These are phyloP conservation scores for Ophiosphaerella narmari DNA, from an alignment of 2,329 filamentous ascomycete genomes.

Conservation along the genomic window DNA sequence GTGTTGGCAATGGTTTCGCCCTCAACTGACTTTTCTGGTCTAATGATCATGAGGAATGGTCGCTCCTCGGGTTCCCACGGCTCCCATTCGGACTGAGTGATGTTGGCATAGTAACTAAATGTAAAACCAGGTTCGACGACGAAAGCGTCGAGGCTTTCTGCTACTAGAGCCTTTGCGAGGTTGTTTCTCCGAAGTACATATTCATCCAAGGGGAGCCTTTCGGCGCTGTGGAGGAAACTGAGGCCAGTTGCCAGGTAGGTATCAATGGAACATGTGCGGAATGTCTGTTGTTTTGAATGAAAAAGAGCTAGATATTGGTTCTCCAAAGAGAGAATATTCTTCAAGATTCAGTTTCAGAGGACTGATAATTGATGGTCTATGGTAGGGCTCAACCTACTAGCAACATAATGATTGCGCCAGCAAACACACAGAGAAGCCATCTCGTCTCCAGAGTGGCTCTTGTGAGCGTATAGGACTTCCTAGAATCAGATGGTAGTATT, in stretches of 20 bases:
- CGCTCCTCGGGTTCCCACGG: slow-evolving; percentile 68
- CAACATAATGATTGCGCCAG: too few relatives aligned
- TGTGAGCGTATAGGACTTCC: too few relatives aligned
- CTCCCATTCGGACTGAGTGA: slow-evolving; percentile 66
- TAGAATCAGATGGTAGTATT: too few relatives aligned
- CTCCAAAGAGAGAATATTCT: too few relatives aligned
- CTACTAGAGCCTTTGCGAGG: slow-evolving; percentile 60
- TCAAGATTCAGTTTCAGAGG: too few relatives aligned
- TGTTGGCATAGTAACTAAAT: slow-evolving; percentile 67
- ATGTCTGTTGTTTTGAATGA: slow-evolving; percentile 13
- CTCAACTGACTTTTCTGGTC: slow-evolving; percentile 49
- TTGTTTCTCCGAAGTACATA: slow-evolving; percentile 61
- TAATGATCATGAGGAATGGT: slow-evolving; percentile 66
- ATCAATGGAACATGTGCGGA: slow-evolving; percentile 59
- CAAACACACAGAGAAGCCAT: too few relatives aligned
- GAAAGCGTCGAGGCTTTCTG: slow-evolving; percentile 61
- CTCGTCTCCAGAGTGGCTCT: too few relatives aligned
- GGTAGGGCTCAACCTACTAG: too few relatives aligned
- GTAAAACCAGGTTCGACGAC: slow-evolving; percentile 68
- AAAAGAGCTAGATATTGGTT: background rate
- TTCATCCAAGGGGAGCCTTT: slow-evolving; percentile 56
- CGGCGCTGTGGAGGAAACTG: slow-evolving; percentile 57
- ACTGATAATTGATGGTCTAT: too few relatives aligned
- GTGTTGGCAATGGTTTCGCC: slow-evolving; percentile 58
- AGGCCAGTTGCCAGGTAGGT: slow-evolving; percentile 55